These are phyloP conservation scores for Dryas octopetala DNA, from an alignment of 306 rosid species.

Conservation along the genomic window DNA sequence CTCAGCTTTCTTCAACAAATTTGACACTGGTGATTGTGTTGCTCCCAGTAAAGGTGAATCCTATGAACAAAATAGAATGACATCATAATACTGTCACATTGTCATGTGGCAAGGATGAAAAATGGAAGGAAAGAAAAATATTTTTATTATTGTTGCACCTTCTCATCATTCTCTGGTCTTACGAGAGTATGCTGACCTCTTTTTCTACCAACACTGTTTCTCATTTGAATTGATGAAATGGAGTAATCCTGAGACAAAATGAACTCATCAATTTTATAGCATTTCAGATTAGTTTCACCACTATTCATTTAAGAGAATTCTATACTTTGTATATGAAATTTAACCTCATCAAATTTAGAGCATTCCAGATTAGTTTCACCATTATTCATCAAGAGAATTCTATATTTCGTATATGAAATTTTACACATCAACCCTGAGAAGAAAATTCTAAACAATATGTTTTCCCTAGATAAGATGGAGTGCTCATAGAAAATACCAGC, in stretches of 20 bases:
- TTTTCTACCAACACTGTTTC: conserved; percentile 54
- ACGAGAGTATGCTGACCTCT: conserved; percentile 50
- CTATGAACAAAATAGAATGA: conserved; percentile 41
- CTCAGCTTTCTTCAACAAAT: conserved; percentile 73
- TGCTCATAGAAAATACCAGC: too few species aligned
- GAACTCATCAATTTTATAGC: conserved; percentile 8
- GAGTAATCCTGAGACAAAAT: conserved; percentile 65
- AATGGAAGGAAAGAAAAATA: conserved; percentile 25
- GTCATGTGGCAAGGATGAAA: conserved; percentile 19
- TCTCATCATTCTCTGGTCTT: conserved; percentile 39
- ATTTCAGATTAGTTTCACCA: background rate
- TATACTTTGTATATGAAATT: background rate
- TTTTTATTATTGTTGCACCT: conserved; percentile 34
- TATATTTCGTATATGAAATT: background rate
- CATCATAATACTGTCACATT: conserved; percentile 14
- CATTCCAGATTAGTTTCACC: background rate
- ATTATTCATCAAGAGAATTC: background rate
- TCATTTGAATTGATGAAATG: conserved; percentile 60
- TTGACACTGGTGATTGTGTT: conserved; percentile 73
- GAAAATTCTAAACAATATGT: background rate
- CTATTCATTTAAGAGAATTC: background rate
- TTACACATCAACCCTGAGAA: background rate
- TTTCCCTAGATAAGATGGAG: too few species aligned
- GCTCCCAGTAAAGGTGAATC: conserved; percentile 57
- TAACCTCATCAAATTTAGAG: background rate